Conservation (phyloP, 116 monocot species). For the Papilionanthe hybrid region DNA sequence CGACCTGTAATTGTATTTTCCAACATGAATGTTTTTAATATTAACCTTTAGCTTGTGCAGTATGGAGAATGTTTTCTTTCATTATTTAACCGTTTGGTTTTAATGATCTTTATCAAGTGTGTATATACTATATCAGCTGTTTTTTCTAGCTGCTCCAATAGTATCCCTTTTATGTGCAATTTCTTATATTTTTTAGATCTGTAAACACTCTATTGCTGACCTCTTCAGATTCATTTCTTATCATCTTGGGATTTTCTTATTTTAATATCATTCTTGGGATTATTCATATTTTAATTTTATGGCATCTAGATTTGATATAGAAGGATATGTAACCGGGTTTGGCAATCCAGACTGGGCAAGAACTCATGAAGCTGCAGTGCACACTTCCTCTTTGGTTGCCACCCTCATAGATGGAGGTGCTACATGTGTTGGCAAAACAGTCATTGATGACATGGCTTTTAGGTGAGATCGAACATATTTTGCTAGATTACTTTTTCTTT, state of each 20-base stretch:
- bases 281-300: background rate
- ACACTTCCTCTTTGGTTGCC: slow-evolving; percentile 52
- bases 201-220: background rate
- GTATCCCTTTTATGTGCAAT: background rate
- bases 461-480: slow-evolving; percentile 29
- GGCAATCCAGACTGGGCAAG: slow-evolving; percentile 76
- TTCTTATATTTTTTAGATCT: background rate
- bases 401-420: slow-evolving; percentile 68
- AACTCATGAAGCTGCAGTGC: slow-evolving; percentile 54
- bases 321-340: slow-evolving; percentile 71
- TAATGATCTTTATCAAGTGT: background rate
- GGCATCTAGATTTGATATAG: slow-evolving; percentile 43
- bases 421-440: slow-evolving; percentile 82
- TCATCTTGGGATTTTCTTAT: background rate
- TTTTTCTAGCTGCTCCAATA: background rate
- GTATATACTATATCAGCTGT: background rate
- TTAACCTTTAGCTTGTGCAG: background rate
- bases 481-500: background rate
- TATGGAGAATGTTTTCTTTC: background rate
- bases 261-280: background rate
- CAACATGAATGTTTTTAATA: background rate
- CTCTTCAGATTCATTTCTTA: background rate
- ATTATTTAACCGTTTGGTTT: background rate
- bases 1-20: background rate
- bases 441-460: slow-evolving; percentile 82